Evolutionary conservation across 768 basidiomycete genomes (phyloP).

Genomic region (Mrakia frigida): DNA sequence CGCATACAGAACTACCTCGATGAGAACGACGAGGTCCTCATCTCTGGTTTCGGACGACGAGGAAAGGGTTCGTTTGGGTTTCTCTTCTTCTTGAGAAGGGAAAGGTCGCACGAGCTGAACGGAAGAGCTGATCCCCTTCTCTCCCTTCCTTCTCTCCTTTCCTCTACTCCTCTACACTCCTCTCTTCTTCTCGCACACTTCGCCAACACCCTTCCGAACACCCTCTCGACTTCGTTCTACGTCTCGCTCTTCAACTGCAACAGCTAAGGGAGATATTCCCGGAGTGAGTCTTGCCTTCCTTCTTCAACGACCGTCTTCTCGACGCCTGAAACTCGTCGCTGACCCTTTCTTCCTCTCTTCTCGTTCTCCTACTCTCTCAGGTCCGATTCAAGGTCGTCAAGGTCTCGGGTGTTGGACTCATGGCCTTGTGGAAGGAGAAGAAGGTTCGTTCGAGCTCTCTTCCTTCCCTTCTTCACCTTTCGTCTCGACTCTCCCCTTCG

Average conservation of each 20-base stretch:
- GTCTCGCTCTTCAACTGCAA: neutral
- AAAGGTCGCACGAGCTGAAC: neutral
- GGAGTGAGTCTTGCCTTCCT: conserved; percentile 52
- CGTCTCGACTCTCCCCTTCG: neutral
- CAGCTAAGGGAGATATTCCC: conserved; percentile 68
- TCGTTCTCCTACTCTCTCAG: neutral
- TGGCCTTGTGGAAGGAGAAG: conserved; percentile 99
- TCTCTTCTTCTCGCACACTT: neutral
- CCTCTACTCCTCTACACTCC: neutral
- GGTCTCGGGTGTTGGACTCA: conserved; percentile 97
- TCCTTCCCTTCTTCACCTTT: neutral
- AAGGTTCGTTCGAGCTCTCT: conserved; percentile 55
- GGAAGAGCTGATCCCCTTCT: neutral
- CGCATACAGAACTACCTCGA: conserved; percentile 75
- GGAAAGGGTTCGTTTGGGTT: conserved; percentile 63
- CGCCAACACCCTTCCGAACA: neutral
- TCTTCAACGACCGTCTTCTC: neutral
- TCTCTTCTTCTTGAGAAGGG: neutral
- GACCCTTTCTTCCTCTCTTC: neutral
- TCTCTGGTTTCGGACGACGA: conserved; percentile 99
- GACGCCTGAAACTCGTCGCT: neutral
- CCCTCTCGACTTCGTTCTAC: neutral
- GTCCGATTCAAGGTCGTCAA: conserved; percentile 99
- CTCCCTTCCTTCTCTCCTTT: neutral
- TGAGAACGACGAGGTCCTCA: conserved; percentile 73